Evolutionary conservation across 1,284 basidiomycete species (phyloP).

Genomic region (Microbotryomycetes sp.): DNA sequence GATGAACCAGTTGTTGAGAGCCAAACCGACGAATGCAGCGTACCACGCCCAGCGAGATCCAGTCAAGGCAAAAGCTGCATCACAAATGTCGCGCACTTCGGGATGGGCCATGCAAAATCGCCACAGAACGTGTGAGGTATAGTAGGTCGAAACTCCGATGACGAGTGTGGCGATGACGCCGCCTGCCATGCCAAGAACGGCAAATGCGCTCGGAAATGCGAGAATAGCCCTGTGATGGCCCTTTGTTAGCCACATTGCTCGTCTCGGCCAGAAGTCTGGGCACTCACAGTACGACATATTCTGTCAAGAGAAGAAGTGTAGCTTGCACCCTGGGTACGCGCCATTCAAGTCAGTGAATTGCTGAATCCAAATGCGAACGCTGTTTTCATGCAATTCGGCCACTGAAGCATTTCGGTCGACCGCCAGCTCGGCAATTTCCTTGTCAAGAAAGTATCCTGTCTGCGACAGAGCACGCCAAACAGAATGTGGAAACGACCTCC

Average conservation of each 20-base stretch:
- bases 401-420: background rate
- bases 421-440: background rate
- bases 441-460: background rate
- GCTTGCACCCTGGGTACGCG: background rate
- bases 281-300: constrained; percentile 7
- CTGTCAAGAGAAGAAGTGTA: constrained; percentile 1
- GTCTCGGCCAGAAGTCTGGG: background rate
- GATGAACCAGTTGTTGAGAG: constrained; percentile 47
- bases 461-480: too few species aligned
- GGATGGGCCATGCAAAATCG: constrained; percentile 56
- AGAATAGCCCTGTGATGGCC: constrained; percentile 42
- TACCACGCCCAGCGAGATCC: constrained; percentile 46
- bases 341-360: background rate
- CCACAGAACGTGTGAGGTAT: constrained; percentile 50
- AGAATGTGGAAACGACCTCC: background rate
- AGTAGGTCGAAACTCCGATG: constrained; percentile 42
- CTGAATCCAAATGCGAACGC: background rate
- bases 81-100: constrained; percentile 54
- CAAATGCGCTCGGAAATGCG: constrained; percentile 52
- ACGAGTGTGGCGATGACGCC: constrained; percentile 47
- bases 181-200: constrained; percentile 53
- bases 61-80: constrained; percentile 51
- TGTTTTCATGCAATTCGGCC: background rate
- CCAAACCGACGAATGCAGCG: constrained; percentile 47
- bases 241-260: background rate